Evolutionary conservation across 1,284 basidiomycete species (phyloP), one percentile per base, ranked within the genome.

Genomic region (Cutaneotrichosporon sp.): DNA sequence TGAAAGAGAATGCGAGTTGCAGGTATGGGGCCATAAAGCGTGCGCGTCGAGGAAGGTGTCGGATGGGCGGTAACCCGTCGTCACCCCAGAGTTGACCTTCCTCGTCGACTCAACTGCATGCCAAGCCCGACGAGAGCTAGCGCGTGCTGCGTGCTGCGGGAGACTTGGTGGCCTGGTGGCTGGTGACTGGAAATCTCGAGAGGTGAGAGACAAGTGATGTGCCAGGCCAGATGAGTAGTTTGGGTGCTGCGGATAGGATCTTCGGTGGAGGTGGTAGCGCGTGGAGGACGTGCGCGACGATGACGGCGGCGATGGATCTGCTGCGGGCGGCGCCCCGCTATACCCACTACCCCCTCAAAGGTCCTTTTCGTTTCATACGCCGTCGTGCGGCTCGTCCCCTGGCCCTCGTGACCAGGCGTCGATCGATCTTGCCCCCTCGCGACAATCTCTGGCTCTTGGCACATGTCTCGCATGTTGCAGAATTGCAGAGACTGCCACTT

Each of bases 1-100:
- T 51, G 38, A 56, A 43, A 56, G 31, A 43, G 34, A 58, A 42
- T 29, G 33, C 36, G 33, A 43, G 46, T 24, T 49, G 47, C 29
- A 27, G 16, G 10, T 14, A 13, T 29, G 16, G 16, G 27, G 25
- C 27, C 4, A 5, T n/a, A 49, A 29, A 49, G 47, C 16, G 9
- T 2, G 22, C 67, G 29, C 38, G 38, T 1, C 7, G 38, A 42
- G 38, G 38, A 42, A 42, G 38, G 38, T 8, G 38, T n/a, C n/a
- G n/a, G n/a, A n/a, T n/a, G n/a, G n/a, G n/a, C 38, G 16, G 11
- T n/a, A n/a, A n/a, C n/a, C n/a, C n/a, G 16, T 42, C 6, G 38
- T 42, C 38, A 42, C 38, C 38, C 16, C 38, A 20, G n/a, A n/a
- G 18, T 20, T 18, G 18, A 42, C 38, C 38, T 42, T 42, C 18